Conservation (phyloP, 2,329 filamentous ascomycete genomes). For the Helminthosporium solani region DNA sequence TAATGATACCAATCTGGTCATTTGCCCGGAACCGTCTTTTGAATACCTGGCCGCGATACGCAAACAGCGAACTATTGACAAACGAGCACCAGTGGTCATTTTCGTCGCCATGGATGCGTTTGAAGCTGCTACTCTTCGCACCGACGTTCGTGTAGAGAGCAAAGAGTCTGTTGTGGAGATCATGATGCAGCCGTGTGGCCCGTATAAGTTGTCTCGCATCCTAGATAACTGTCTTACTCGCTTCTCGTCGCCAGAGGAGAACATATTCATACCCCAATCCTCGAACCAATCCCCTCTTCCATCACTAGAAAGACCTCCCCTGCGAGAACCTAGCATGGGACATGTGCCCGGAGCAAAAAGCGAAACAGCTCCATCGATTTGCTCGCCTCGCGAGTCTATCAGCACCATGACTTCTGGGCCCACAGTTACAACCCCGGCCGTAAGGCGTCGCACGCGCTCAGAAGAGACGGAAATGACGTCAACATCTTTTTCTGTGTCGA, state of each 20-base stretch:
- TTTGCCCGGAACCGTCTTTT: constrained; percentile 36
- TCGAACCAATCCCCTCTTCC: neutral
- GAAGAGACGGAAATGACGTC: too few species aligned
- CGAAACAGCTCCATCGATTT: too few species aligned
- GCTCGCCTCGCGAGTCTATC: too few species aligned
- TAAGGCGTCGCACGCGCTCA: too few species aligned
- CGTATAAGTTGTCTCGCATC: constrained; percentile 33
- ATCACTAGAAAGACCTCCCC: neutral
- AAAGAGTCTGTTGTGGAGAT: constrained; percentile 37
- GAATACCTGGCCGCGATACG: constrained; percentile 33
- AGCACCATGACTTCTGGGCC: too few species aligned
- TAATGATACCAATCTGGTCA: constrained; percentile 29
- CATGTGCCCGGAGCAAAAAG: too few species aligned
- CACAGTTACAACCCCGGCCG: too few species aligned
- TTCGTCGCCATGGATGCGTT: constrained; percentile 37
- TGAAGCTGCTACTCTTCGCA: constrained; percentile 36
- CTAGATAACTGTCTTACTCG: constrained; percentile 33
- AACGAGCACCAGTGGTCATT: constrained; percentile 25
- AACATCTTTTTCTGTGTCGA: too few species aligned
- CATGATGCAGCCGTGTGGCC: constrained; percentile 39
- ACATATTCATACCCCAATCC: constrained; percentile 7
- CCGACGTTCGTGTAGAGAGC: constrained; percentile 30
- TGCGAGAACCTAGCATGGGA: neutral
- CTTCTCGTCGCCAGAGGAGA: constrained; percentile 23
- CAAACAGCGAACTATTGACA: constrained; percentile 1